Conservation (phyloP, 202 grass and related monocot genomes). For the Elaeis oleifera region DNA sequence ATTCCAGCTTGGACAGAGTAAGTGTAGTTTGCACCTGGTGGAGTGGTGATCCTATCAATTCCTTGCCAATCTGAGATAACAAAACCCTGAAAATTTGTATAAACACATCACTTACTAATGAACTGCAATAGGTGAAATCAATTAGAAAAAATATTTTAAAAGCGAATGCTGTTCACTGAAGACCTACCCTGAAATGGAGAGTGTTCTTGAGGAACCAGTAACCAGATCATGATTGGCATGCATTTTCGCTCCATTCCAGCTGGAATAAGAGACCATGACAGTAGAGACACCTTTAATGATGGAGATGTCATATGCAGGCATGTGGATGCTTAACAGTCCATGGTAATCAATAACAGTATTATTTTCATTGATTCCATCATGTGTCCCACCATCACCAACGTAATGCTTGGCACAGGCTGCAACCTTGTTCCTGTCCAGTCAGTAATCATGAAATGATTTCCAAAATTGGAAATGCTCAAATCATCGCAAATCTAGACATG, state of each 20-base stretch:
- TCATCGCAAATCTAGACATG: neutral
- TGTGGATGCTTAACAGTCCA: constrained; percentile 80
- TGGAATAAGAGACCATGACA: constrained; percentile 97
- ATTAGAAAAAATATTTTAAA: neutral
- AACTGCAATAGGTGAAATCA: neutral
- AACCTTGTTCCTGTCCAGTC: constrained; percentile 72
- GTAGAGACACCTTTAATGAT: constrained; percentile 88
- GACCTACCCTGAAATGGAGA: constrained; percentile 68
- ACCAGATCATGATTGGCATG: constrained; percentile 75
- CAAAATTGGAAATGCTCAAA: neutral
- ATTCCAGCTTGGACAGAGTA: constrained; percentile 89
- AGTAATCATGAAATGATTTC: neutral
- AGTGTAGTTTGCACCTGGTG: constrained; percentile 73
- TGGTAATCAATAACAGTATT: constrained; percentile 68
- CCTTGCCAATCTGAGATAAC: constrained; percentile 96
- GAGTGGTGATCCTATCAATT: constrained; percentile 77
- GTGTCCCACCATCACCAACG: constrained; percentile 91
- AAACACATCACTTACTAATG: constrained; percentile 14
- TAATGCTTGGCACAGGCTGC: constrained; percentile 94
- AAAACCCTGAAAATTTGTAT: constrained; percentile 57
- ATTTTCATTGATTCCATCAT: constrained; percentile 93
- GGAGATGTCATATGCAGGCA: constrained; percentile 87
- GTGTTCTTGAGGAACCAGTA: constrained; percentile 75
- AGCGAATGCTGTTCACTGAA: neutral
- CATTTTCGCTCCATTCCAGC: constrained; percentile 94